Conservation (phyloP, 495 filamentous ascomycete genomes). For the Penicillium paradoxum region DNA sequence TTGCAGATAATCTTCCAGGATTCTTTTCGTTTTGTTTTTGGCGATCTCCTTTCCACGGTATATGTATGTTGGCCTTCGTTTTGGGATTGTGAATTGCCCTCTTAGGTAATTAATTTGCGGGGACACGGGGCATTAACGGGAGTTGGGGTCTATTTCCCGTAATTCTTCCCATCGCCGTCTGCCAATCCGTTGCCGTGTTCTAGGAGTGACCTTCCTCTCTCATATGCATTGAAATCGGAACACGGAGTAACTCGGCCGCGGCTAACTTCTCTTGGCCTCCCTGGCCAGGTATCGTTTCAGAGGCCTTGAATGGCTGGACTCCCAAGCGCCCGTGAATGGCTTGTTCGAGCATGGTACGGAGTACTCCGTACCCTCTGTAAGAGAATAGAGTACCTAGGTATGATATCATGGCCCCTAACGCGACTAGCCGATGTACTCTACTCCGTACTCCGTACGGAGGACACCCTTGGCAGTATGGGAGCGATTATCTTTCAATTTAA, state of each 20-base stretch:
- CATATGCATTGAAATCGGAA: conserved; percentile 7
- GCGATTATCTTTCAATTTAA: background rate
- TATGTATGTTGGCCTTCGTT: background rate
- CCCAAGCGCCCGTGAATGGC: conserved; percentile 1
- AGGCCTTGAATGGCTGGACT: conserved; percentile 8
- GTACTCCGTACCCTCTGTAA: too few relatives aligned
- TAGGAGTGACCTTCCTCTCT: background rate
- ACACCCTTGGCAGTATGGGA: too few relatives aligned
- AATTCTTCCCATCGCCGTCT: background rate
- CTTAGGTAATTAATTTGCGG: conserved; percentile 9
- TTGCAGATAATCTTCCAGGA: too few relatives aligned
- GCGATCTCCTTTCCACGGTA: background rate
- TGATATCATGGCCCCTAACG: conserved; percentile 11
- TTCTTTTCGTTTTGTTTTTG: background rate
- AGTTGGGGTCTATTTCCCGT: background rate
- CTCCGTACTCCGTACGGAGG: too few relatives aligned
- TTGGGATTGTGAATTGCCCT: conserved; percentile 1
- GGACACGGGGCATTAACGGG: conserved; percentile 16
- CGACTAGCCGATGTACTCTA: background rate
- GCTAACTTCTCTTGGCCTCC: conserved; percentile 8
- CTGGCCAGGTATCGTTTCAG: background rate
- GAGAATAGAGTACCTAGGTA: too few relatives aligned
- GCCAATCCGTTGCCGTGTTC: background rate
- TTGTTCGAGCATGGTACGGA: background rate
- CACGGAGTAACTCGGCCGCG: conserved; percentile 18